Conservation (phyloP, 2,329 filamentous ascomycete species). For the Ophiostoma sp. region DNA sequence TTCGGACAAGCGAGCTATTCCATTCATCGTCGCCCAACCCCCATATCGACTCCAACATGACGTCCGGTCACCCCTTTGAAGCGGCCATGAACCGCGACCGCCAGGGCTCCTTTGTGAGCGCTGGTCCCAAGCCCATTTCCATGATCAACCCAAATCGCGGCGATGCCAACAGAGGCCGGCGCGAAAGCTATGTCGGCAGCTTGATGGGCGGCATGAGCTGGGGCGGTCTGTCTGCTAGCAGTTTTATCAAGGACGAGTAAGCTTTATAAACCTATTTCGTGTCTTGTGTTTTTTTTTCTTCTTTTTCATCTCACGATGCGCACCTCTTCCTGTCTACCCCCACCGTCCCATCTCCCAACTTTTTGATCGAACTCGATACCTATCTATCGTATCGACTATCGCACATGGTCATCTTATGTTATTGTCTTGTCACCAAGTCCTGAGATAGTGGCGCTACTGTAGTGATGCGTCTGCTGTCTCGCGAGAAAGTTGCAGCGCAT, state of each 20-base stretch:
- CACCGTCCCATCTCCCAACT: neutral
- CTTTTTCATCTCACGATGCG: neutral
- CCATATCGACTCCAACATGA: slow-evolving; percentile 44
- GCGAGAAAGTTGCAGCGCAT: neutral
- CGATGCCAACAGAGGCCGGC: slow-evolving; percentile 52
- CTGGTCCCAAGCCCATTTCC: slow-evolving; percentile 60
- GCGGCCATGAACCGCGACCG: slow-evolving; percentile 53
- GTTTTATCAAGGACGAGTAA: slow-evolving; percentile 97
- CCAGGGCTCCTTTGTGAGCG: slow-evolving; percentile 61
- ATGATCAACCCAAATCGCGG: slow-evolving; percentile 60
- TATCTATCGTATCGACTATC: neutral
- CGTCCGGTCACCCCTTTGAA: slow-evolving; percentile 55
- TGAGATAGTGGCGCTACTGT: too few relatives aligned
- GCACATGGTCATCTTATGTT: too few relatives aligned
- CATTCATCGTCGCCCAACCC: neutral
- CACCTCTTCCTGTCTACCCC: neutral
- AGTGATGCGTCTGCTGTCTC: too few relatives aligned
- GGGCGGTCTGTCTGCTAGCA: slow-evolving; percentile 92
- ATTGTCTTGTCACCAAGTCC: too few relatives aligned
- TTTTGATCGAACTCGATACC: neutral
- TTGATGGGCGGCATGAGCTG: slow-evolving; percentile 85
- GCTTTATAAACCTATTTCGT: slow-evolving; percentile 34
- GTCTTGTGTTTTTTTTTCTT: neutral
- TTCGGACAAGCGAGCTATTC: slow-evolving; percentile 23
- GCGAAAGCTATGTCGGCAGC: slow-evolving; percentile 59